These are phyloP conservation scores for Fusarium secorum DNA, from an alignment of 2,329 filamentous ascomycete genomes.

Conservation along the genomic window DNA sequence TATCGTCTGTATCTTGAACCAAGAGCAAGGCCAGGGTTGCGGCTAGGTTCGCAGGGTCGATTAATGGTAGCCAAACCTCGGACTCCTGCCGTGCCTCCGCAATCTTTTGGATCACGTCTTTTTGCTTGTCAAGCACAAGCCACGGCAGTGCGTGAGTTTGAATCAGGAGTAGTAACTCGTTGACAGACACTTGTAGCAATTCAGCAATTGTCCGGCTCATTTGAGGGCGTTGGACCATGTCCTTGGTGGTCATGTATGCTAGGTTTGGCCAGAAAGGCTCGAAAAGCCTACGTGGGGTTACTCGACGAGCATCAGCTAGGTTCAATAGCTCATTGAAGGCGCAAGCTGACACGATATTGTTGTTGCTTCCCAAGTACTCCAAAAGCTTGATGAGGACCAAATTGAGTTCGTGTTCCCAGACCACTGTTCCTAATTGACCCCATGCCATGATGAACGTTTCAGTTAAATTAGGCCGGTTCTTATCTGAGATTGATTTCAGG, in stretches of 20 bases:
- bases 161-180: conserved; percentile 76
- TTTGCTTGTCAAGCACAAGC: conserved; percentile 79
- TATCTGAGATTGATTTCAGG: conserved; percentile 75
- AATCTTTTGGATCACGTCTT: conserved; percentile 81
- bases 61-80: conserved; percentile 64
- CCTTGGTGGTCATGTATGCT: conserved; percentile 82
- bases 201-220: conserved; percentile 83
- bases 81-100: conserved; percentile 77
- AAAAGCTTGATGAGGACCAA: conserved; percentile 84
- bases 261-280: conserved; percentile 89
- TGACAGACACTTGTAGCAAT: conserved; percentile 76
- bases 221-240: conserved; percentile 81
- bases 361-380: conserved; percentile 85
- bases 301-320: conserved; percentile 70
- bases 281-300: conserved; percentile 74
- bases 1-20: conserved; percentile 62
- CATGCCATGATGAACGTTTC: conserved; percentile 88
- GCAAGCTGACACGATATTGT: conserved; percentile 78
- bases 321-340: conserved; percentile 84
- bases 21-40: conserved; percentile 67
- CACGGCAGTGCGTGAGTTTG: conserved; percentile 86
- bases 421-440: conserved; percentile 81
- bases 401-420: conserved; percentile 83
- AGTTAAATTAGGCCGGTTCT: conserved; percentile 70
- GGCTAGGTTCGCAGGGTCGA: conserved; percentile 65